Evolutionary conservation across 2,329 filamentous ascomycete species (phyloP).

Genomic region (Chalaropsis thielavioides): DNA sequence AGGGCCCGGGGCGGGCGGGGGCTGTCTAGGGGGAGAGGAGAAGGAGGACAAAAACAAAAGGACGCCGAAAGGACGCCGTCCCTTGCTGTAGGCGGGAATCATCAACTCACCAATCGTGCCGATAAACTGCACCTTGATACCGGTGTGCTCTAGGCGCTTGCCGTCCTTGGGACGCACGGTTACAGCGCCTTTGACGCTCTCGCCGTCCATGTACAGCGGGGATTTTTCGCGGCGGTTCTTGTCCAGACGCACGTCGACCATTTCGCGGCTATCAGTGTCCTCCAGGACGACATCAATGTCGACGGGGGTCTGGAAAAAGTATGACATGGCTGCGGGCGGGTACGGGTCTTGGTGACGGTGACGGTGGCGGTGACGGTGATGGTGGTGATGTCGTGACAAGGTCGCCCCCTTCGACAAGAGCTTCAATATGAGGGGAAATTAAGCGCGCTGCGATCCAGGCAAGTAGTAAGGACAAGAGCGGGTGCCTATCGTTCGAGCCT

Average conservation of each 20-base stretch:
- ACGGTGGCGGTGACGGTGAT: no score
- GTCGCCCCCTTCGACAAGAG: background rate
- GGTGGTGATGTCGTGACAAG: background rate
- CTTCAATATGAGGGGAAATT: background rate
- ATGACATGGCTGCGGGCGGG: slow-evolving; percentile 53
- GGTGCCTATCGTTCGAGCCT: background rate
- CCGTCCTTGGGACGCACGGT: slow-evolving; percentile 95
- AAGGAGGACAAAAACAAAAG: background rate
- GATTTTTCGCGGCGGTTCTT: slow-evolving; percentile 96
- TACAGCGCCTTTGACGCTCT: slow-evolving; percentile 92
- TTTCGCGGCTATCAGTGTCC: slow-evolving; percentile 82
- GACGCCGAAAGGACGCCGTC: no score
- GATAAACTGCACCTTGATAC: slow-evolving; percentile 99
- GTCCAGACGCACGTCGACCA: slow-evolving; percentile 95
- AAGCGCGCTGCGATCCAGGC: background rate
- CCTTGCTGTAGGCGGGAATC: no score
- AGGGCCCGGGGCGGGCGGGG: background rate
- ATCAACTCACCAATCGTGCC: slow-evolving; percentile 69
- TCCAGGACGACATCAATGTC: slow-evolving; percentile 98
- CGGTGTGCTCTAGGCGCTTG: slow-evolving; percentile 92
- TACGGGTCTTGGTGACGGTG: background rate
- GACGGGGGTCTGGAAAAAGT: slow-evolving; percentile 95
- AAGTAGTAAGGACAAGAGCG: background rate
- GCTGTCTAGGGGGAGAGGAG: slow-evolving; percentile 6
- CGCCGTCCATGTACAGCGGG: slow-evolving; percentile 92